Base-by-base conservation (phyloP, 1,284 basidiomycete species). In the Omphalotus olearius region DNA sequence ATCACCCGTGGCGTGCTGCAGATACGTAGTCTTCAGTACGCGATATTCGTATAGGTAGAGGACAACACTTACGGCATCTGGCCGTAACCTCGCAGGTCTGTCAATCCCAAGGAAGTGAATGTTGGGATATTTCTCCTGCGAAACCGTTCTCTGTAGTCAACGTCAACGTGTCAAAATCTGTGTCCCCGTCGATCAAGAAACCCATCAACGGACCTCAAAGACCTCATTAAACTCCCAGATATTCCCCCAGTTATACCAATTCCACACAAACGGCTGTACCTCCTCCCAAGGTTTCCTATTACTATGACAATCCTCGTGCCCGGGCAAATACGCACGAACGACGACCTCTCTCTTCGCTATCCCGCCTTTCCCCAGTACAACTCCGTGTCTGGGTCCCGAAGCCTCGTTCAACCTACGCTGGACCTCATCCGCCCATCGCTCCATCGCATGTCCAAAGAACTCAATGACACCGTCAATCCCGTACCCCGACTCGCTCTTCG, bases 201-300 rank as follows among this genome's bases (percentile, higher is more conserved):
- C n/a, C 6, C 26, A 28, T 9, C 46, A 25, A 60, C 65, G 37
- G 35, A 82, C 82, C 74, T 79, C 66, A 59, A 84, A 83, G 14
- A 75, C 64, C 9, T 65, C 60, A 55, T 85, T 85, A 58, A 76
- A 81, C 51, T 74, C 69, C 58, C 66, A 62, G 47, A 85, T 83
- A 65, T 73, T 74, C 2, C 69, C 73, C 83, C 83, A 85, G 60
- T 85, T 85, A 60, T 78, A 85, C 73, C 75, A 80, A 20, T 71
- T 69, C 67, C 69, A 71, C 28, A 58, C 54, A 53, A 71, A 74
- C 2, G 73, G 72, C 52, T 68, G 56, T 17, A 78, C 69, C 57
- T 68, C 64, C 35, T 55, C 62, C 72, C 72, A 77, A 18, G 79
- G 75, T 54, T 69, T 56, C n/a, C 64, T 62, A 44, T 64, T 56